These are phyloP conservation scores for Paramecium bursaria DNA, from an alignment of 73 alveolate species.

Conservation along the genomic window DNA sequence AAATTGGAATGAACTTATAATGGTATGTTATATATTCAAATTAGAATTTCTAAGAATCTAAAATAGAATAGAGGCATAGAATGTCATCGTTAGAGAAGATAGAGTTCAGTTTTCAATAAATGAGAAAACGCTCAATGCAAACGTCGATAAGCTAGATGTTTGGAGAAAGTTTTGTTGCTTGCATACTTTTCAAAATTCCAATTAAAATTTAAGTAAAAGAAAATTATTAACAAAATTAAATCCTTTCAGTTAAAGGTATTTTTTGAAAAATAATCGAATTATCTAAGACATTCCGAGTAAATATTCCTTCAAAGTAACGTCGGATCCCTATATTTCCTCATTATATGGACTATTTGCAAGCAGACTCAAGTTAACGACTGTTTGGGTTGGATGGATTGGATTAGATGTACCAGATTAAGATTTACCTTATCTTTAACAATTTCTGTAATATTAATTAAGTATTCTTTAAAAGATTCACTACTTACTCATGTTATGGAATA, in stretches of 20 bases:
- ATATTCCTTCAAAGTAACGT: not conserved
- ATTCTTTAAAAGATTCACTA: not conserved
- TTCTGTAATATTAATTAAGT: not conserved
- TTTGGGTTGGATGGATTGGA: conserved; percentile 58
- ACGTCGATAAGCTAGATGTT: not conserved
- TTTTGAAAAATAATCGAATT: not conserved
- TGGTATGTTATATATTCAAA: no score
- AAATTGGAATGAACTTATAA: conserved; percentile 36
- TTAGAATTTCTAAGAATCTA: not conserved
- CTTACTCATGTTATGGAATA: conserved; percentile 39
- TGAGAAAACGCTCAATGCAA: conserved; percentile 15
- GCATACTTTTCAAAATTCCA: conserved; percentile 39
- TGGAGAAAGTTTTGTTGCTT: not conserved
- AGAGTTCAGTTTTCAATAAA: conserved; percentile 6
- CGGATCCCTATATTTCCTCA: conserved; percentile 16
- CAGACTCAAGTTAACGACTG: not conserved
- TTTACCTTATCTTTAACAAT: not conserved
- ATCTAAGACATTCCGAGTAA: not conserved
- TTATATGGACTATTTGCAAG: conserved; percentile 24
- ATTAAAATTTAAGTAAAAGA: conserved; percentile 1
- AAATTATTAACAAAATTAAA: not conserved
- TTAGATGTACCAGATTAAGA: conserved; percentile 3
- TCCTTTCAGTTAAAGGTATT: not conserved
- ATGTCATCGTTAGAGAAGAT: no score
- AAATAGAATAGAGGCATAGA: not conserved